Conservation (phyloP, 2,329 filamentous ascomycete species). For the Boeremia exigua region DNA sequence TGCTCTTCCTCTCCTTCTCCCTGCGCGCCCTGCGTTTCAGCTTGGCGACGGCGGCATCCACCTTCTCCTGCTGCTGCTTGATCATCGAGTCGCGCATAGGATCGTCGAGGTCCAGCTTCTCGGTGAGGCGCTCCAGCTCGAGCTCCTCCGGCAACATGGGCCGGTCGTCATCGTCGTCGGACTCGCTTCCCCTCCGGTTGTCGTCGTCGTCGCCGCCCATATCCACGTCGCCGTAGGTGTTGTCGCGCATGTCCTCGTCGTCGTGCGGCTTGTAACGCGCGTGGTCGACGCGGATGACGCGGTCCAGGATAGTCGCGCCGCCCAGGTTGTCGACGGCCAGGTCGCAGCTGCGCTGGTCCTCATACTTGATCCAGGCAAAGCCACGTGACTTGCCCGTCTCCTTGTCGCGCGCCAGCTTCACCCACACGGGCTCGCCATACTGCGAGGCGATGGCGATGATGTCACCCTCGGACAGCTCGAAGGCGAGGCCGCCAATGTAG, state of each 20-base stretch:
- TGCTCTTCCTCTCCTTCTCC: conserved; percentile 53
- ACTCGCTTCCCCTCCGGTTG: conserved; percentile 53
- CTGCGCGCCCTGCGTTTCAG: conserved; percentile 56
- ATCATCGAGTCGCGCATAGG: conserved; percentile 95
- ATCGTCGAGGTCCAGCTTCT: conserved; percentile 90
- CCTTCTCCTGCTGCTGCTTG: conserved; percentile 88
- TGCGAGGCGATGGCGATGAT: conserved; percentile 96
- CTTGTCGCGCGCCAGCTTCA: conserved; percentile 92
- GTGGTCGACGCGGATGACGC: conserved; percentile 87
- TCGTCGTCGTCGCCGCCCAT: conserved; percentile 42
- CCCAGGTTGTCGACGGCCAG: conserved; percentile 95
- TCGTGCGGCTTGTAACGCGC: conserved; percentile 89
- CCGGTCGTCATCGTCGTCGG: conserved; percentile 55
- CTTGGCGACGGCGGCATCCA: conserved; percentile 71
- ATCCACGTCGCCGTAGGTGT: conserved; percentile 59
- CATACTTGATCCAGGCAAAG: conserved; percentile 97
- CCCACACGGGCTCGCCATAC: conserved; percentile 90
- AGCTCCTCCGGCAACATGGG: conserved; percentile 80
- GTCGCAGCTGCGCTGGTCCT: conserved; percentile 95
- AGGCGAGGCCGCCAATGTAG: conserved; percentile 93
- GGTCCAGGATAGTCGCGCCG: conserved; percentile 80
- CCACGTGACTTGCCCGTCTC: conserved; percentile 95
- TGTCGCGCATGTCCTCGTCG: conserved; percentile 70
- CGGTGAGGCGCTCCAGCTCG: conserved; percentile 76
- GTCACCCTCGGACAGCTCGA: conserved; percentile 93